Evolutionary conservation across 2,329 filamentous ascomycete genomes (phyloP), one percentile per base, ranked within the genome.

Genomic region (Kalmusia sp.): DNA sequence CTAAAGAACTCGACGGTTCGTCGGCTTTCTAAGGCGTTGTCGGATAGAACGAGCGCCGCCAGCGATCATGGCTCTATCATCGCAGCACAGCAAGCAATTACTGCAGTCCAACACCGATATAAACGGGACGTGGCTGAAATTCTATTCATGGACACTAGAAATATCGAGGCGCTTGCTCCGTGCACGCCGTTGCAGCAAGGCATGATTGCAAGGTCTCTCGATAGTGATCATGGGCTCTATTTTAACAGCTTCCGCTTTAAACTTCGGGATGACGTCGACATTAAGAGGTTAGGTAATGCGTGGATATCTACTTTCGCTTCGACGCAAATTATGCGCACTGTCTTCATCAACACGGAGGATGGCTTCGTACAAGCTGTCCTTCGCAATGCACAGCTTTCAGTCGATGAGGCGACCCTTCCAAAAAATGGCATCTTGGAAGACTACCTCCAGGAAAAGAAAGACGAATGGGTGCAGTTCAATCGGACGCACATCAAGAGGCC

Each of bases 111-210:
- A 11, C 87, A 92, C 61, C 82, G 82, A 47, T 80, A 91, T 69
- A 77, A 81, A 4, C 73, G 80, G 9, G 61, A 72, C 6, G 80
- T 84, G 6, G 84, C 84, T 15, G 77, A 77, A 6, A 73, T 77
- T 3, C 76, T 96, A 0, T 73, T 74, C 0, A 58, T 88, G 1
- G 63, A 77, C 0, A 71, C 77, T 1, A 67, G 74, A 5, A 77
- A 86, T 1, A 82, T 96, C 8, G 89, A 95, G 65, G 84, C 85
- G 52, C 84, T 96, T 46, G 86, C 86, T 0, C 93, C 92, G 3
- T 96, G 93, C 68, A 96, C 93, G 1, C 84, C 92, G 0, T 77
- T 96, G 1, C 93, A 97, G 66, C 86, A 93, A 69, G 93, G 92
- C 0, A 93, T 97, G 78, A 85, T 96, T 44, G 88, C 89, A 5